Evolutionary conservation across 2,329 filamentous ascomycete species (phyloP), one percentile per base, ranked within the genome.

Genomic region (Penicillium sp.): DNA sequence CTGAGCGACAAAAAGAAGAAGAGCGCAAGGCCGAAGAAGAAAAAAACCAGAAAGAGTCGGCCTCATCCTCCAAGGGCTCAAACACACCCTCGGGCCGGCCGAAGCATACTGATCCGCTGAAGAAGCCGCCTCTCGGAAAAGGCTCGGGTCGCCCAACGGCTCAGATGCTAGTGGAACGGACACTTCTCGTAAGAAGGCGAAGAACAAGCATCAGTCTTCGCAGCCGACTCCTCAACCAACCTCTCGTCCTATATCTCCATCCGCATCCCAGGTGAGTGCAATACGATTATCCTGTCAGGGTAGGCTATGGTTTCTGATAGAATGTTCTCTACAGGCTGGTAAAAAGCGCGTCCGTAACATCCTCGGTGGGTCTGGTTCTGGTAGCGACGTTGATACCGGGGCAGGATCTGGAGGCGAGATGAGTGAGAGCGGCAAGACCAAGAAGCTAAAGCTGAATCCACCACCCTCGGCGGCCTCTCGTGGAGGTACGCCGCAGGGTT

Each of bases 161-260:
- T 96, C 89, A 1, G 91, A 97, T 65, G 89, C 89, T 8, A 95
- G 89, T 65, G 91, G 89, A 43, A 94, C 90, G 58, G 91, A 97
- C 66, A 91, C 87, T 0, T 81, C 84, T 20, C 85, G 86, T 55
- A 89, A 93, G 71, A 88, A 87, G 73, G 80, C 79, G 65, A 81
- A 86, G 63, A 87, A 85, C 72, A 86, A 85, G 64, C 78, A 81
- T 51, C 53, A 56, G 9, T 47, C 60, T 4, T 54, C 62, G n/a
- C 66, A 67, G 39, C 49, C 60, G 18, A 54, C 59, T 11, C 56
- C 64, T 23, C 66, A 69, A 47, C 64, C 69, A 16, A 59, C 51
- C 8, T 72, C 66, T 82, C 86, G 69, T 78, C 90, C 54, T 76
- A 77, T 51, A 70, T 77, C 63, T 81, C 77, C 62, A 86, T 75